Base-by-base conservation (phyloP, 768 basidiomycete species). In the Chalciporus sphaerocephalus region DNA sequence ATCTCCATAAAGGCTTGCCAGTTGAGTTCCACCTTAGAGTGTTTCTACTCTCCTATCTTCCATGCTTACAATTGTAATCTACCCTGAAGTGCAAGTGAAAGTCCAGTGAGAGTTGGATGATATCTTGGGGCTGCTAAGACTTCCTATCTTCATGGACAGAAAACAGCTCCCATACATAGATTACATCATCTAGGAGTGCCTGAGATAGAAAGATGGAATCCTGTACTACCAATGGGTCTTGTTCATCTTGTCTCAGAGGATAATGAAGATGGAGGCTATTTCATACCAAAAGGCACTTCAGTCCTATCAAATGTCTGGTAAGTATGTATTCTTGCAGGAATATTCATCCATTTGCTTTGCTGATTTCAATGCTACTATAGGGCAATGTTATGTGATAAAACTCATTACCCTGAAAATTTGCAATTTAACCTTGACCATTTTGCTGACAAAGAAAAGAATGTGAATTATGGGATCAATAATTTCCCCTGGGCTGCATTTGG, bases 31-130 rank as follows among this genome's bases (percentile, higher is more conserved):
- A 25, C 23, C 20, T 12, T 27, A 82, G 80, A 81, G 77, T 3
- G 68, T 74, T 11, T 72, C 76, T 12, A 65, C 73, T 12, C 58
- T 81, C 30, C 65, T 72, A 30, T 68, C 71, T 4, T 80, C 81
- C 55, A 49, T 78, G 20, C 69, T 80, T 10, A 74, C 78, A 4
- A 79, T 81, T 76, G 64, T 75, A 37, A 65, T 74, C 23, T 57
- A 79, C 56, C 80, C 81, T 15, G 63, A 74, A 3, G 70, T 76
- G 15, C 70, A 75, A 41, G 62, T 59, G 49, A 73, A 70, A 56
- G 71, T 69, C 8, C 81, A 81, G 51, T 62, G 63, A 36, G 76
- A 83, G 58, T 61, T 83, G 32, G 79, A 82, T 57, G 52, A 49
- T 38, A 69, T 76, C 6, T 60, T 74, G 47, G 74, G 74, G 35